A percentile compares a stretch with the other conserved stretches of the same genome.
Evolutionary conservation across 345 rosid species (phyloP).

Genomic region (Gossypium thurberi): DNA sequence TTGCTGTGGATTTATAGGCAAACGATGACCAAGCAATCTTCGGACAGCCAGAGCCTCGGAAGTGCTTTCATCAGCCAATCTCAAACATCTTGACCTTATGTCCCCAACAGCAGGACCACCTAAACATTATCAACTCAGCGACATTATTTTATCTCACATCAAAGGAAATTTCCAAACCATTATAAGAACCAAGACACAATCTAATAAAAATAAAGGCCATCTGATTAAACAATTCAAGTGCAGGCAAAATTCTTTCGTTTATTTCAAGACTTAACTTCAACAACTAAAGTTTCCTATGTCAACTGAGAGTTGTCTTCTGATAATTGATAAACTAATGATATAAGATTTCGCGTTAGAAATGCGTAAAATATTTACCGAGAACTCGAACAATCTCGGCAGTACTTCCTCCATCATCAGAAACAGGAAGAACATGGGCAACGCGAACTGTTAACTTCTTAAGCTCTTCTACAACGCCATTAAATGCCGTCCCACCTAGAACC

Average conservation of each 20-base stretch:
- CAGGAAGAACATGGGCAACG: conserved; percentile 90
- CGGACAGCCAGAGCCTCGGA: conserved; percentile 90
- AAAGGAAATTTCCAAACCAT: neutral
- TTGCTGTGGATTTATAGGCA: conserved; percentile 44
- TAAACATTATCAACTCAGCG: conserved; percentile 8
- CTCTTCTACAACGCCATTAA: conserved; percentile 90
- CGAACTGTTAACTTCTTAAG: conserved; percentile 74
- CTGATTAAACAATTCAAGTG: neutral
- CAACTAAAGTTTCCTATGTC: neutral
- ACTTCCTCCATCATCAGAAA: conserved; percentile 94
- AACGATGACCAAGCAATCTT: conserved; percentile 81
- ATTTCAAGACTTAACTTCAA: neutral
- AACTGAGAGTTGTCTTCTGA: neutral
- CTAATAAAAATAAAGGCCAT: neutral
- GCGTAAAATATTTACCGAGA: conserved; percentile 41
- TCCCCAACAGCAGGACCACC: conserved; percentile 99
- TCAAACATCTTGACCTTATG: conserved; percentile 87
- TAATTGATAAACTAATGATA: neutral
- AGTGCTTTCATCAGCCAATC: conserved; percentile 80
- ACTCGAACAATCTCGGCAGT: conserved; percentile 98
- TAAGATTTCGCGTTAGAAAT: neutral
- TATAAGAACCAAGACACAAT: neutral
- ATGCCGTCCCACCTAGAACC: conserved; percentile 79
- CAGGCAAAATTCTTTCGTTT: neutral
- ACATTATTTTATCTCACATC: neutral